phyloP scores from a whole-genome alignment of 1,284 basidiomycete genomes.

The Rhodotorula sp. region DNA sequence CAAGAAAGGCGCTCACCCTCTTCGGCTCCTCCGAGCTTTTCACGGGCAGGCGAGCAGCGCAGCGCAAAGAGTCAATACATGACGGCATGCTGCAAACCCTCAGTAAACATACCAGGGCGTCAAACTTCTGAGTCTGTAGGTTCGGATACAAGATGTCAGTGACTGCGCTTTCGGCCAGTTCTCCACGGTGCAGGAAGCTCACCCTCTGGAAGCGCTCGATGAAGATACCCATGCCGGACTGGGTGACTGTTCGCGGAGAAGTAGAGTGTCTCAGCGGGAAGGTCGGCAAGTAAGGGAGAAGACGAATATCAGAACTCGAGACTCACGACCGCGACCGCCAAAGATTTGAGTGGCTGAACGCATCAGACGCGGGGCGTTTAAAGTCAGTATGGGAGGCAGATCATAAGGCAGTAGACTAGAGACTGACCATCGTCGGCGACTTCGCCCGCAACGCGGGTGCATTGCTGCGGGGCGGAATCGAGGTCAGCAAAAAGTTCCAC shows the following conservation, averaged over 20 bases:
- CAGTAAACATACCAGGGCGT: slow-evolving; percentile 20
- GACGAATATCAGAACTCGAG: neutral
- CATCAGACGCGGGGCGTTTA: neutral
- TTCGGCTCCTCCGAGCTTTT: slow-evolving; percentile 21
- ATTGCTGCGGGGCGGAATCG: slow-evolving; percentile 8
- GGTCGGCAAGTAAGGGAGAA: neutral
- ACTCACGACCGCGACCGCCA: slow-evolving; percentile 57
- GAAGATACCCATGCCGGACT: slow-evolving; percentile 13
- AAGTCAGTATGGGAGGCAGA: rapidly evolving
- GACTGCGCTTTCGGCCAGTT: too few relatives aligned
- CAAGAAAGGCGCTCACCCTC: neutral
- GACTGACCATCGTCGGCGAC: slow-evolving; percentile 50
- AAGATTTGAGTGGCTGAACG: slow-evolving; percentile 44
- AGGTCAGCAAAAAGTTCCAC: neutral
- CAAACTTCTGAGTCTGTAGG: slow-evolving; percentile 34
- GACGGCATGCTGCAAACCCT: too few relatives aligned
- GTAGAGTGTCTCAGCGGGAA: neutral
- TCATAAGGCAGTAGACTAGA: neutral
- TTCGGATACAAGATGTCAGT: neutral
- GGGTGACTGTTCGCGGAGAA: neutral
- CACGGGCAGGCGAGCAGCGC: too few relatives aligned
- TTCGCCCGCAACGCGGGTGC: slow-evolving; percentile 36
- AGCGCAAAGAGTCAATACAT: neutral
- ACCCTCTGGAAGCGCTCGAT: slow-evolving; percentile 17
- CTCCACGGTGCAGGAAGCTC: neutral